phyloP scores from a whole-genome alignment of 2,329 filamentous ascomycete genomes.

The Ciborinia camelliae region DNA sequence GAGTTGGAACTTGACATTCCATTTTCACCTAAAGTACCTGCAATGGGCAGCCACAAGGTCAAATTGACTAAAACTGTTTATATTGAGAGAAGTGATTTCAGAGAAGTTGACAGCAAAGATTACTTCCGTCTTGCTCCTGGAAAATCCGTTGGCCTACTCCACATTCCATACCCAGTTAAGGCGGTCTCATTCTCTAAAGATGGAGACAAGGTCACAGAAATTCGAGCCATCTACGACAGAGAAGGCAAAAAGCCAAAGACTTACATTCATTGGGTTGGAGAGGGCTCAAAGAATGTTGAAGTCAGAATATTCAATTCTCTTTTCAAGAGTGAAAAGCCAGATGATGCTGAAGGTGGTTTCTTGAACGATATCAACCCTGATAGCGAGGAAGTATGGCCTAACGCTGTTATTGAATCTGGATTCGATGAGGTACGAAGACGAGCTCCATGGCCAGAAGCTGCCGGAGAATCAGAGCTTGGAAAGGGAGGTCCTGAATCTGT shows the following conservation, averaged over 20 bases:
- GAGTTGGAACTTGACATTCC: constrained; percentile 69
- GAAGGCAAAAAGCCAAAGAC: constrained; percentile 73
- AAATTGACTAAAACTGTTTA: constrained; percentile 75
- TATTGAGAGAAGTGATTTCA: constrained; percentile 78
- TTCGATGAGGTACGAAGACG: constrained; percentile 71
- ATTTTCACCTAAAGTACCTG: constrained; percentile 77
- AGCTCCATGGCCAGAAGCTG: constrained; percentile 77
- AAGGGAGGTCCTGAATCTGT: constrained; percentile 68
- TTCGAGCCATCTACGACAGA: constrained; percentile 66
- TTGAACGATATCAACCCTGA: constrained; percentile 80
- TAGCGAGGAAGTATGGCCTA: constrained; percentile 73
- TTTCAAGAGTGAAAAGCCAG: constrained; percentile 84
- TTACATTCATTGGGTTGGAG: constrained; percentile 86
- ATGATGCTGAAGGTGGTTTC: constrained; percentile 73
- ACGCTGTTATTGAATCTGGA: constrained; percentile 79
- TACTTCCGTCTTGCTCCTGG: constrained; percentile 77
- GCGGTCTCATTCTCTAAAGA: constrained; percentile 68
- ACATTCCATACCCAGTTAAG: constrained; percentile 66
- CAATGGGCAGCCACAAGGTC: constrained; percentile 58
- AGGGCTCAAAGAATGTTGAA: constrained; percentile 65
- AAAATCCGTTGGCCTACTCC: constrained; percentile 70
- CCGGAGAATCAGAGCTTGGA: constrained; percentile 61
- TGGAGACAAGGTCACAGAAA: constrained; percentile 58
- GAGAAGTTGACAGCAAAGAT: constrained; percentile 66
- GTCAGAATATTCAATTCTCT: constrained; percentile 76